Conservation (phyloP, 2,329 filamentous ascomycete genomes). For the Rachicladosporium sp. region DNA sequence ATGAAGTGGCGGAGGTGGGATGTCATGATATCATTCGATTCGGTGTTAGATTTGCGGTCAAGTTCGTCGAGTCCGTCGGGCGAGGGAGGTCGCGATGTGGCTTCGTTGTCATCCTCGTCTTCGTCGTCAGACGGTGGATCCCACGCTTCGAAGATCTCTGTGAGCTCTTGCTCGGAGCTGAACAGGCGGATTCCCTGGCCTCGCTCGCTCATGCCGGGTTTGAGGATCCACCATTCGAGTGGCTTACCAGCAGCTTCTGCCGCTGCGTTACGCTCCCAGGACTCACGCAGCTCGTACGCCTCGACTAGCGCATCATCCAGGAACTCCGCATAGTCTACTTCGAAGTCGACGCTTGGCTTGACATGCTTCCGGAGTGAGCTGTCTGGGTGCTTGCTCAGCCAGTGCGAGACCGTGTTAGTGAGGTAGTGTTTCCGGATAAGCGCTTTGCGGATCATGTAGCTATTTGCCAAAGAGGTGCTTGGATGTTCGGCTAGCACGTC, state of each 20-base stretch:
- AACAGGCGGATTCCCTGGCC: conserved; percentile 90
- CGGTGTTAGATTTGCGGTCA: conserved; percentile 22
- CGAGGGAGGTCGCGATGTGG: conserved; percentile 19
- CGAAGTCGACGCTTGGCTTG: conserved; percentile 71
- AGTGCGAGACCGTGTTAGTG: conserved; percentile 68
- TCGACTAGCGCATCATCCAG: conserved; percentile 86
- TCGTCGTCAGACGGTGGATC: conserved; percentile 62
- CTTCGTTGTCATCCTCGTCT: conserved; percentile 36
- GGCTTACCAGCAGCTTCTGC: conserved; percentile 20
- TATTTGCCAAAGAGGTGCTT: conserved; percentile 59
- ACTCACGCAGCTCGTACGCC: conserved; percentile 67
- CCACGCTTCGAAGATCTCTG: conserved; percentile 82
- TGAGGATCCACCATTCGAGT: conserved; percentile 88
- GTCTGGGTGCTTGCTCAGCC: conserved; percentile 70
- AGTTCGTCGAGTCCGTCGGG: conserved; percentile 31
- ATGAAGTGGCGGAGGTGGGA: conserved; percentile 93
- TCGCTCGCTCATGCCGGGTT: conserved; percentile 93
- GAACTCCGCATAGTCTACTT: conserved; percentile 94
- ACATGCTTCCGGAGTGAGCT: conserved; percentile 59
- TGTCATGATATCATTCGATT: conserved; percentile 48
- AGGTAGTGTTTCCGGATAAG: conserved; percentile 94
- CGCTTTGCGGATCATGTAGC: conserved; percentile 91
- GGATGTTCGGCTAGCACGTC: conserved; percentile 55
- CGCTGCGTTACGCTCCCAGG: conserved; percentile 55
- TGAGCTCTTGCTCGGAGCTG: conserved; percentile 70